Percentiles rank a stretch among this genome's conserved stretches.
These are phyloP conservation scores for Fremontodendron californicum DNA, from an alignment of 345 rosid species.

Conservation along the genomic window DNA sequence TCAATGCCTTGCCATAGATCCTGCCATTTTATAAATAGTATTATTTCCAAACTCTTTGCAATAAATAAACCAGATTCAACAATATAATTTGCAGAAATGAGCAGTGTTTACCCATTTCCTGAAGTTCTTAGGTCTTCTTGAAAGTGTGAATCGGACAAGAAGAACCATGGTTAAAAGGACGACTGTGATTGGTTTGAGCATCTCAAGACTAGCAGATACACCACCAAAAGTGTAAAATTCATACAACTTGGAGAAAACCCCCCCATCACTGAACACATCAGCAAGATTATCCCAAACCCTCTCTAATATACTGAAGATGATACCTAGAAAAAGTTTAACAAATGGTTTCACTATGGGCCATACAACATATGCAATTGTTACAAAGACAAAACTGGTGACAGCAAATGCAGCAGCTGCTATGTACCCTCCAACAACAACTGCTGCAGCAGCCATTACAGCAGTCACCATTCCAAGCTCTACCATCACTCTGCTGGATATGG, in stretches of 20 bases:
- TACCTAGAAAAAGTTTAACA: slow-evolving; percentile 53
- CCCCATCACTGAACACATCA: slow-evolving; percentile 64
- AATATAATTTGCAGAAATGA: slow-evolving; percentile 15
- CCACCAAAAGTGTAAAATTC: slow-evolving; percentile 77
- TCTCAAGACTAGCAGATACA: slow-evolving; percentile 70
- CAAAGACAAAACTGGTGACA: slow-evolving; percentile 72
- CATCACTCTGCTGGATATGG: slow-evolving; percentile 93
- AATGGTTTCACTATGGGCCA: slow-evolving; percentile 85
- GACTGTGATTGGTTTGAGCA: slow-evolving; percentile 65
- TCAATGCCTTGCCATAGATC: slow-evolving; percentile 97
- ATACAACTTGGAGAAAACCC: slow-evolving; percentile 54
- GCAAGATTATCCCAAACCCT: slow-evolving; percentile 54
- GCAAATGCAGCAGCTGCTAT: slow-evolving; percentile 86
- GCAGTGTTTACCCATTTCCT: slow-evolving; percentile 75
- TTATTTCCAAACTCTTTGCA: slow-evolving; percentile 11
- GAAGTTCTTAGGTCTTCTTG: slow-evolving; percentile 93
- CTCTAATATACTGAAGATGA: slow-evolving; percentile 54
- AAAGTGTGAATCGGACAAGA: slow-evolving; percentile 83
- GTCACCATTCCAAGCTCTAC: slow-evolving; percentile 93
- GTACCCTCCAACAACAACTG: slow-evolving; percentile 81
- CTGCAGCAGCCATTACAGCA: slow-evolving; percentile 80
- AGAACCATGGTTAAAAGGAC: slow-evolving; percentile 85
- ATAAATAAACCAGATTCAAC: not conserved
- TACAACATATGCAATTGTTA: slow-evolving; percentile 60
- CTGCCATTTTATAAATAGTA: slow-evolving; percentile 37